These are phyloP conservation scores for Raphidocelis subcapitata DNA, from an alignment of 139 green algal genomes.

Conservation along the genomic window DNA sequence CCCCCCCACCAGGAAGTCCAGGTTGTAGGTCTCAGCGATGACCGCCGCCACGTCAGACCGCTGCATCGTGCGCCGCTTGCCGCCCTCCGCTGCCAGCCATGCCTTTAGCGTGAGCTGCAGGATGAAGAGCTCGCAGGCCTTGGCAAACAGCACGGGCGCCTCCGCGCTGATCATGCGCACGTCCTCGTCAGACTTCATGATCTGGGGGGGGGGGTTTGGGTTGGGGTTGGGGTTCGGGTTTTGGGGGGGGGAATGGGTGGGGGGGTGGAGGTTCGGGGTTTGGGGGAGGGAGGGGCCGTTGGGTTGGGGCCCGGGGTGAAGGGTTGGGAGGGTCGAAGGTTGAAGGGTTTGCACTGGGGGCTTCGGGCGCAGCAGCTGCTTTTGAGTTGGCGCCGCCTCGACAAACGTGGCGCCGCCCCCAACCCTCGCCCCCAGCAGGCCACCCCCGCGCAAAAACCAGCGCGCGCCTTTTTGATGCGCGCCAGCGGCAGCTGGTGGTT, in stretches of 20 bases:
- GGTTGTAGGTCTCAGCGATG: conserved; percentile 92
- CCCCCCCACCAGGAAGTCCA: conserved; percentile 54
- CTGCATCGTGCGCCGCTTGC: conserved; percentile 96
- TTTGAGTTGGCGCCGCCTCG: too few species aligned
- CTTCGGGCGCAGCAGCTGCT: too few species aligned
- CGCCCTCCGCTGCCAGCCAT: conserved; percentile 97
- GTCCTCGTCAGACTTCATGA: conserved; percentile 99
- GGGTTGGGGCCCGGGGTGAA: too few species aligned
- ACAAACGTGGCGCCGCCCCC: too few species aligned
- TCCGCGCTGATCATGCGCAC: conserved; percentile 97
- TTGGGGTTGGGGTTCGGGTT: neutral
- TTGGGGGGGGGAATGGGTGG: neutral
- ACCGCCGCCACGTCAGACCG: conserved; percentile 93
- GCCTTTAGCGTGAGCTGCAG: conserved; percentile 90
- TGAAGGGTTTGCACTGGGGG: too few species aligned
- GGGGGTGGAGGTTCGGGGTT: too few species aligned
- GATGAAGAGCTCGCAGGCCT: conserved; percentile 99
- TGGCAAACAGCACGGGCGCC: conserved; percentile 97
- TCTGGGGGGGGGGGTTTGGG: too few species aligned
- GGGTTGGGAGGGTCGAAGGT: too few species aligned
- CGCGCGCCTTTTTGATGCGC: conserved; percentile 97
- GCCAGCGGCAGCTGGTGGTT: conserved; percentile 96
- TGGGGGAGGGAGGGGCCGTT: too few species aligned
- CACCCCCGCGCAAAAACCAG: too few species aligned
- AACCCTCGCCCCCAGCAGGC: too few species aligned